These are phyloP conservation scores for Monoraphidium neglectum DNA, from an alignment of 139 green algal species.

Conservation along the genomic window DNA sequence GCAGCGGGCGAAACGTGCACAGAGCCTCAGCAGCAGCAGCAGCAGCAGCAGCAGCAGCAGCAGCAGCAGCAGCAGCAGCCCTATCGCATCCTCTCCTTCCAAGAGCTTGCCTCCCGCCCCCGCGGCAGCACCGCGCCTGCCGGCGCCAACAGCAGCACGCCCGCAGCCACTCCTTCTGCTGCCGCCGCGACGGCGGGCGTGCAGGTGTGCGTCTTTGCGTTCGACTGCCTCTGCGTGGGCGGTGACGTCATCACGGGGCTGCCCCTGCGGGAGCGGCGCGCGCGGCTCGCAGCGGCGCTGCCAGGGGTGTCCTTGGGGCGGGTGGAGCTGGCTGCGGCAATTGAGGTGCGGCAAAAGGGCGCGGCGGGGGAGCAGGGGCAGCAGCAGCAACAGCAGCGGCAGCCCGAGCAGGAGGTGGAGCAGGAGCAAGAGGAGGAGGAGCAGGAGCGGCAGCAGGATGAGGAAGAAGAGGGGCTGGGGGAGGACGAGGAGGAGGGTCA, in stretches of 20 bases:
- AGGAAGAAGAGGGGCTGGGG: background rate
- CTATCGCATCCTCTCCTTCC: conserved; percentile 74
- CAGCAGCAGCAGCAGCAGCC: background rate
- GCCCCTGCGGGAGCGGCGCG: conserved; percentile 59
- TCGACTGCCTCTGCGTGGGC: conserved; percentile 82
- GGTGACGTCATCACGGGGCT: conserved; percentile 56
- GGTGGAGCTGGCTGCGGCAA: conserved; percentile 42
- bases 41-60: background rate
- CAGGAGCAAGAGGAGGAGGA: background rate
- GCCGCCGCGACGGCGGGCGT: conserved; percentile 38
- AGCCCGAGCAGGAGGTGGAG: background rate
- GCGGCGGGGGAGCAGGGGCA: too few species aligned
- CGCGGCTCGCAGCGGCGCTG: conserved; percentile 27
- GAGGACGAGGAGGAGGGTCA: background rate
- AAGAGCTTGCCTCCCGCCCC: conserved; percentile 83
- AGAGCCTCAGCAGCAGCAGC: background rate
- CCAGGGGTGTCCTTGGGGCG: conserved; percentile 22
- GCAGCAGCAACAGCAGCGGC: too few species aligned
- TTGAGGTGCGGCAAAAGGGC: conserved; percentile 29
- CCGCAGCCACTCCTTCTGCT: background rate
- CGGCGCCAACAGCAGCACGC: background rate
- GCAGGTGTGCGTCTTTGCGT: conserved; percentile 86
- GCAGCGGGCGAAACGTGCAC: conserved; percentile 25
- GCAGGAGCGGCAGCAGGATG: background rate
- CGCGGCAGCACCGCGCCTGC: conserved; percentile 33